Evolutionary conservation across 2,329 filamentous ascomycete genomes (phyloP).

Genomic region (Tolypocladium tundrense): DNA sequence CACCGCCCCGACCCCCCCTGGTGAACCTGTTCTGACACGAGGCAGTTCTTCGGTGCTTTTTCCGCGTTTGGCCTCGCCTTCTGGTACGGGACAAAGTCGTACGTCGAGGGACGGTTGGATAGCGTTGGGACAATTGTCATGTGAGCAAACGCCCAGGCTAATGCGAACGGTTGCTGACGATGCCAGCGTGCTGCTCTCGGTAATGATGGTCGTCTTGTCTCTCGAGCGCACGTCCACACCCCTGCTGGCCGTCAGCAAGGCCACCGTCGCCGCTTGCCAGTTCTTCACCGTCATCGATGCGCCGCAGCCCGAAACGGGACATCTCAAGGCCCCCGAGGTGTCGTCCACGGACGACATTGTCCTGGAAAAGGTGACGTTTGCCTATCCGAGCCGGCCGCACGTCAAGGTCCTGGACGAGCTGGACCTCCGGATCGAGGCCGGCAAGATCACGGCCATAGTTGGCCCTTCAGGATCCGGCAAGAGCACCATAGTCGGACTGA

Average conservation of each 20-base stretch:
- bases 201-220: conserved; percentile 48
- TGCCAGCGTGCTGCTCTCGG: conserved; percentile 39
- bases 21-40: conserved; percentile 5
- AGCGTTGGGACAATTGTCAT: conserved; percentile 44
- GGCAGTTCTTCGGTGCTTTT: conserved; percentile 42
- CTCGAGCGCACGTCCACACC: conserved; percentile 48
- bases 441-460: conserved; percentile 64
- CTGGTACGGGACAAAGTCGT: conserved; percentile 50
- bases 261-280: conserved; percentile 45
- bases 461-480: conserved; percentile 66
- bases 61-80: conserved; percentile 47
- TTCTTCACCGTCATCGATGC: conserved; percentile 47
- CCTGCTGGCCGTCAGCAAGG: conserved; percentile 47
- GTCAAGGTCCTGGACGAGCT: conserved; percentile 53
- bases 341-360: conserved; percentile 27
- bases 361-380: conserved; percentile 58
- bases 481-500: conserved; percentile 60
- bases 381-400: conserved; percentile 58
- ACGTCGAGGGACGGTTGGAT: conserved; percentile 32
- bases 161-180: background rate
- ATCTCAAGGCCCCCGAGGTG: conserved; percentile 25
- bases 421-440: conserved; percentile 46
- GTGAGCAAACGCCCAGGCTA: conserved; percentile 21
- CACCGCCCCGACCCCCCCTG: background rate
- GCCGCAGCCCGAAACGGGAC: conserved; percentile 25